Percentiles rank a stretch among this genome's conserved stretches.
Evolutionary conservation across 768 basidiomycete genomes (phyloP).

Genomic region (Boletus fagicola): DNA sequence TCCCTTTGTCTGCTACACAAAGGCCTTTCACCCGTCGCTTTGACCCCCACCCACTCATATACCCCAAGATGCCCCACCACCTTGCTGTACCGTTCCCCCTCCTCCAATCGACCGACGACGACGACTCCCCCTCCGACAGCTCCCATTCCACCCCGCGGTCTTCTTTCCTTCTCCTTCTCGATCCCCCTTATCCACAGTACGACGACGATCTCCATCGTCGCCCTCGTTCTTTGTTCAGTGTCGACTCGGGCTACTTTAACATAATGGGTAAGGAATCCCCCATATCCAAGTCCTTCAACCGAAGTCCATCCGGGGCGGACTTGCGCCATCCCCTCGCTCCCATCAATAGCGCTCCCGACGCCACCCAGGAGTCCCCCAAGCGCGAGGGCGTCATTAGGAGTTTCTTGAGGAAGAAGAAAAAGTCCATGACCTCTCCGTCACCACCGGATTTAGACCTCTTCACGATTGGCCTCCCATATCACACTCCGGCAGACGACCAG

Average conservation of each 20-base stretch:
- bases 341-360: slow-evolving; percentile 1
- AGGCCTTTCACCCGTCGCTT: slow-evolving; percentile 25
- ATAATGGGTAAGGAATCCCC: slow-evolving; percentile 24
- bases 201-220: slow-evolving; percentile 12
- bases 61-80: slow-evolving; percentile 19
- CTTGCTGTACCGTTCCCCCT: slow-evolving; percentile 15
- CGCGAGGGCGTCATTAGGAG: slow-evolving; percentile 21
- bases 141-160: slow-evolving; percentile 20
- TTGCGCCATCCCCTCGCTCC: slow-evolving; percentile 10
- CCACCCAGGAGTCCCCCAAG: slow-evolving; percentile 16
- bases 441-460: slow-evolving; percentile 12
- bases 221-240: slow-evolving; percentile 21
- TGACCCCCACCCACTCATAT: slow-evolving; percentile 20
- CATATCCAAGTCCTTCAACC: slow-evolving; percentile 5
- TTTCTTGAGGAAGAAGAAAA: slow-evolving; percentile 26
- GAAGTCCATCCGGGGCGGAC: slow-evolving; percentile 15
- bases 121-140: slow-evolving; percentile 10
- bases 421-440: slow-evolving; percentile 9
- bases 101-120: slow-evolving; percentile 11
- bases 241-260: slow-evolving; percentile 33
- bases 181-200: neutral
- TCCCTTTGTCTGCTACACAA: slow-evolving; percentile 30
- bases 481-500: neutral
- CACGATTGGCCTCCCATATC: neutral
- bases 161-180: slow-evolving; percentile 15